Evolutionary conservation across 2,329 filamentous ascomycete genomes (phyloP), one percentile per base, ranked within the genome.

Genomic region (Colletotrichum simmondsii): DNA sequence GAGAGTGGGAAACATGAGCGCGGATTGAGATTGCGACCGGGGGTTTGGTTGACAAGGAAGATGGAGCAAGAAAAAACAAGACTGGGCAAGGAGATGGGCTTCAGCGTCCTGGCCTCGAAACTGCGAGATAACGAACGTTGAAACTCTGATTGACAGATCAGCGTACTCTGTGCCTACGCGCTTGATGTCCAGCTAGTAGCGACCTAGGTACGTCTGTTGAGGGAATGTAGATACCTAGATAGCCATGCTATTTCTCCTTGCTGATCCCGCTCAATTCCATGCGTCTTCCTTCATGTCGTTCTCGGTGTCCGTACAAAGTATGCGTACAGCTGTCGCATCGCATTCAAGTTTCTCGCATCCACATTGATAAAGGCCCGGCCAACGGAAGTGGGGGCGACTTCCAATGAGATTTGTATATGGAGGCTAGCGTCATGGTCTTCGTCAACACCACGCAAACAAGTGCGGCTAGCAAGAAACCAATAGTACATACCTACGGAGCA

Each of bases 1-100:
- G 67, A 73, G 24, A 10, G 71, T 64, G 59, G 68, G 68, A 71
- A 72, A 72, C 65, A 30, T 30, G 22, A 56, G 53, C 28, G 16
- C 22, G 54, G 49, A 32, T 66, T 73, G 46, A 57, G 16, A 65
- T 71, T 57, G 49, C 49, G 61, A 71, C 66, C 14, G 65, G 49
- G 52, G 35, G 11, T 8, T 28, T 24, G 35, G 46, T 46, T 57
- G 37, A 26, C 37, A 54, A 37, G 62, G 49, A 54, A 24, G 30
- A 22, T 22, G 42, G 52, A 56, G 54, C 28, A 24, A 35, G 32
- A 42, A 37, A 52, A 56, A 60, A 64, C 46, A 28, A 56, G 26
- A 28, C 53, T 24, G 53, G 26, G 24, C 49, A 64, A 56, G 61
- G 30, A 56, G n/a, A n/a, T 4, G 42, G 42, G 42, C 42, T 49